Conservation (phyloP, 352 stramenopile species). For the Blastocystis sp. region DNA sequence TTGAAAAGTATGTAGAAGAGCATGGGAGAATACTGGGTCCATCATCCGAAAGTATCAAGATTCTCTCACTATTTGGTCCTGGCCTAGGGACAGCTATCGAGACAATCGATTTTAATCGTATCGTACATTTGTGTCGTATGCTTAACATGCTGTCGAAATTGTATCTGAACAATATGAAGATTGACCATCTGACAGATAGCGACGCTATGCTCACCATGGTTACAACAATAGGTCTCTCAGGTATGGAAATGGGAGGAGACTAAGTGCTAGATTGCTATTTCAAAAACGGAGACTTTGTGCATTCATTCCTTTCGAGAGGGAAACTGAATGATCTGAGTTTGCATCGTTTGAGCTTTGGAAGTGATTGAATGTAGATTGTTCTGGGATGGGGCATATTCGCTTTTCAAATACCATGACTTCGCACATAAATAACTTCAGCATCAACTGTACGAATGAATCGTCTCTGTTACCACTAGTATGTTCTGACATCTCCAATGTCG, state of each 20-base stretch:
- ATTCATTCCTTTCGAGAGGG: not conserved
- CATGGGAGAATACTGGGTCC: not conserved
- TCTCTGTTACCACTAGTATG: not conserved
- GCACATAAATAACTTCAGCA: not conserved
- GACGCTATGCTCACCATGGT: not conserved
- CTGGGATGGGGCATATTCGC: not conserved
- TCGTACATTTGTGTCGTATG: not conserved
- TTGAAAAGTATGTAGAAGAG: not conserved
- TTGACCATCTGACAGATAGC: not conserved
- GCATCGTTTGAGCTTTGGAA: not conserved
- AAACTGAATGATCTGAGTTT: not conserved
- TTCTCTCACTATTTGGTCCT: not conserved
- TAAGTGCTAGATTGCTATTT: conserved; percentile 7
- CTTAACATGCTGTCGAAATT: not conserved
- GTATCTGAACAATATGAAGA: not conserved
- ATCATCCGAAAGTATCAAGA: not conserved
- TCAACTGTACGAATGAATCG: not conserved
- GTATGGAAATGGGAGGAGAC: not conserved
- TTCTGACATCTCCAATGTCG: not conserved
- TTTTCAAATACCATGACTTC: not conserved
- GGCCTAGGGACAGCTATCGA: not conserved
- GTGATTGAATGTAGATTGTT: conserved; percentile 19
- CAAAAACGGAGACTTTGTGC: not conserved
- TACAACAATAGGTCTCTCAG: not conserved
- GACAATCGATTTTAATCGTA: not conserved